Evolutionary conservation across 805 yeast genomes (phyloP).

Genomic region (Ogataea parapolymorpha): DNA sequence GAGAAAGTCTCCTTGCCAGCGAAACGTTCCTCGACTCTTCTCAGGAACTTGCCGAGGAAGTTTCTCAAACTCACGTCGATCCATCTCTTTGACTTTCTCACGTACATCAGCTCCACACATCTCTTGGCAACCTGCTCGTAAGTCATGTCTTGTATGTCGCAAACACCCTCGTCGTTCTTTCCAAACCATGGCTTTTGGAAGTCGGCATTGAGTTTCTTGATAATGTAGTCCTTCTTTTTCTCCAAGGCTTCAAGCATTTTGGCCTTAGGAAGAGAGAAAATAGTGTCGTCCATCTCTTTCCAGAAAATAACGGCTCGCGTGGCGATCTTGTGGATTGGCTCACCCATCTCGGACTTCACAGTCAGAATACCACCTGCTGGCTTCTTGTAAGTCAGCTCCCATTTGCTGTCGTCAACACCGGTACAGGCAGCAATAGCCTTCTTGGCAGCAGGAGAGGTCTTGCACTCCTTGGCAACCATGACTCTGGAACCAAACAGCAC

Average conservation of each 20-base stretch:
- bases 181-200: constrained; percentile 99
- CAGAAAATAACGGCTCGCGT: constrained; percentile 97
- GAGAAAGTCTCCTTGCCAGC: constrained; percentile 56
- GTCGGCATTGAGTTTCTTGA: constrained; percentile 83
- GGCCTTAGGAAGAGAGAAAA: constrained; percentile 87
- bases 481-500: constrained; percentile 93
- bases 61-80: constrained; percentile 82
- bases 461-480: constrained; percentile 96
- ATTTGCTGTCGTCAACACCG: constrained; percentile 83
- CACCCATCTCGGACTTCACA: constrained; percentile 98
- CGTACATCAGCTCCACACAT: constrained; percentile 83
- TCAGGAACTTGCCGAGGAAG: constrained; percentile 79
- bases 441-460: constrained; percentile 92
- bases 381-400: constrained; percentile 94
- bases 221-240: constrained; percentile 83
- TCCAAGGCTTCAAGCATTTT: constrained; percentile 77
- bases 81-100: constrained; percentile 78
- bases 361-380: constrained; percentile 97
- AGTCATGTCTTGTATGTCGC: constrained; percentile 94
- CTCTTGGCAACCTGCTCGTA: constrained; percentile 87
- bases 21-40: constrained; percentile 97
- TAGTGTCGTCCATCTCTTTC: constrained; percentile 95
- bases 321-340: constrained; percentile 97
- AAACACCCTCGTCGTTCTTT: constrained; percentile 66
- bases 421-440: constrained; percentile 83